A percentile compares a stretch with the other conserved stretches of the same genome.
These are phyloP conservation scores for Thuidium tamariscinum DNA, from an alignment of 225 moss, liverwort and hornwort genomes.

Conservation along the genomic window DNA sequence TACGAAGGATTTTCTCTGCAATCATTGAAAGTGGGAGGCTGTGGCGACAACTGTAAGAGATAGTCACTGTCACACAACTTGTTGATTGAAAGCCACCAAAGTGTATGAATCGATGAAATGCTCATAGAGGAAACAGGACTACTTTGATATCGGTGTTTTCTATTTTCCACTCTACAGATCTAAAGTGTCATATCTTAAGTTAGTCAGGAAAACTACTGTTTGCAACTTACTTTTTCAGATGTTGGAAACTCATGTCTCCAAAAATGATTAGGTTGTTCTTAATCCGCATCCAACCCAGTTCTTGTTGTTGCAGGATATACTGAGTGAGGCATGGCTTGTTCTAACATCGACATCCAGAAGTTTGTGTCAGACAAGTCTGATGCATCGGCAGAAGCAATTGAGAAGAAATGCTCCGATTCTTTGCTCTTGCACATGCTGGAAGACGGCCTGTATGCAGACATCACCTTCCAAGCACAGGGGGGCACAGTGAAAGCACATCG, in stretches of 20 bases:
- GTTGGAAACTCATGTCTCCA: background rate
- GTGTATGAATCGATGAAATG: background rate
- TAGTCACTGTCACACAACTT: too few relatives aligned
- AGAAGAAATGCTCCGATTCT: background rate
- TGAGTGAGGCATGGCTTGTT: background rate
- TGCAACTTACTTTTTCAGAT: background rate
- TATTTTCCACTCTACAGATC: background rate
- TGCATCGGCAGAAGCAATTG: fast-evolving
- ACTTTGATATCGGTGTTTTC: background rate
- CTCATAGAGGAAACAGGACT: background rate
- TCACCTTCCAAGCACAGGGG: background rate
- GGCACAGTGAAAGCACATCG: background rate
- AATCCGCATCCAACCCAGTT: too few relatives aligned
- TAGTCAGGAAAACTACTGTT: too few relatives aligned
- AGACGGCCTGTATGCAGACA: background rate
- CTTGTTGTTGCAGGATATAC: background rate
- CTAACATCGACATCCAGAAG: background rate
- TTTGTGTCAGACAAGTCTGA: background rate
- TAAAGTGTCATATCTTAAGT: background rate
- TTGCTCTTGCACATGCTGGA: background rate
- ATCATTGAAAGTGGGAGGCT: too few relatives aligned
- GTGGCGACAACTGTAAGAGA: too few relatives aligned
- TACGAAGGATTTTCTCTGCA: too few relatives aligned
- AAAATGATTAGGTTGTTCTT: too few relatives aligned
- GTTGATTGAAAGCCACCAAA: background rate